Base-by-base conservation (phyloP, 139 green algal species). In the Closterium sp. region DNA sequence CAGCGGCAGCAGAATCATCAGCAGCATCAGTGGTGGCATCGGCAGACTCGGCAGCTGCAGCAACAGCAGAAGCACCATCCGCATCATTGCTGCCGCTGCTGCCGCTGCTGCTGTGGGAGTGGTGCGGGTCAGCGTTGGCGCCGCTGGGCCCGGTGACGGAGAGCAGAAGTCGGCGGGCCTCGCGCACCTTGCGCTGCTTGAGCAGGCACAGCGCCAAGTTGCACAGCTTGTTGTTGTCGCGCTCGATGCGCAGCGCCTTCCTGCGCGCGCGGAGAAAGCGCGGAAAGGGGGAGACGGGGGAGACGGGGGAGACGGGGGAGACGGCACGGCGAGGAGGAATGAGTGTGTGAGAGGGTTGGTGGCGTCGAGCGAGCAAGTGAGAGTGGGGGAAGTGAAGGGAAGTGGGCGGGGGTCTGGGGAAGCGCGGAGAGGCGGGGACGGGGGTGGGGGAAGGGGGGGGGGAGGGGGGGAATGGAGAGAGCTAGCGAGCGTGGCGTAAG, bases 211-310 rank as follows among this genome's bases (percentile, higher is more conserved):
- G 89, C 32, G 30, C 90, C 7, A 93, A 64, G 90, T 93, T 93
- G 90, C 90, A 93, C 85, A 90, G 12, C 90, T 93, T 93, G 90
- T 93, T 93, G 90, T 93, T 89, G 86, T 93, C 90, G 25, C 28
- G 33, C 86, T 93, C 32, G 30, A 93, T 93, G 19, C 23, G 21
- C 90, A 93, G 87, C 36, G 90, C 90, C 30, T 91, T 91, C 86
- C 90, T 92, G 89, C 89, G 92, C 35, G 43, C 43, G 43, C 43
- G 43, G n/a, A n/a, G n/a, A n/a, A n/a, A n/a, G n/a, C n/a, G n/a
- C n/a, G n/a, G n/a, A n/a, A n/a, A n/a, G n/a, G n/a, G n/a, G n/a
- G n/a, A n/a, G n/a, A n/a, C n/a, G n/a, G n/a, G n/a, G n/a, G n/a
- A n/a, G n/a, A n/a, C n/a, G n/a, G n/a, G n/a, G n/a, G n/a, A n/a